Evolutionary conservation across 2,329 filamentous ascomycete genomes (phyloP).

Genomic region (Amylocarpus encephaloides): DNA sequence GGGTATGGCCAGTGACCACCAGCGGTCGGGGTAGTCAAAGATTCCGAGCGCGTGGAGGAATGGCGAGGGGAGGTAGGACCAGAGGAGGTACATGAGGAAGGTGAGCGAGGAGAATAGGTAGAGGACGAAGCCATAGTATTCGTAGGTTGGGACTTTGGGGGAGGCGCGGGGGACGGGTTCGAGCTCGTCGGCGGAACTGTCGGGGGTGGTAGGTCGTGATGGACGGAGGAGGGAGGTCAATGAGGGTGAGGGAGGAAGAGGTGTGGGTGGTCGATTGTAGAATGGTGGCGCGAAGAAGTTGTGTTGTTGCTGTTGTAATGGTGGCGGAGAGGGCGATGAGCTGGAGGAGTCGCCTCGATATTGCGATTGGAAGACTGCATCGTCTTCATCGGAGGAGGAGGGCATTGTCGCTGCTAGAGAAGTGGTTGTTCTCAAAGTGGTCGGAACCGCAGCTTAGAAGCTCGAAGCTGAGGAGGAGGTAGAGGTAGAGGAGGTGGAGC

Average conservation of each 20-base stretch:
- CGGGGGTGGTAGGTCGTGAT: conserved; percentile 87
- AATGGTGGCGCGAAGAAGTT: conserved; percentile 72
- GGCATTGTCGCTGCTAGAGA: not conserved
- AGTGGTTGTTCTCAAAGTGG: no score
- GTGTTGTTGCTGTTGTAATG: conserved; percentile 23
- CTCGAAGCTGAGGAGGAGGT: no score
- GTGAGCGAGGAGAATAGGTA: conserved; percentile 82
- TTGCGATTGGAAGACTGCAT: conserved; percentile 25
- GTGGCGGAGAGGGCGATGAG: conserved; percentile 27
- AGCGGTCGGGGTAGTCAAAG: conserved; percentile 93
- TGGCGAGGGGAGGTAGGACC: conserved; percentile 83
- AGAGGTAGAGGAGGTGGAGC: no score
- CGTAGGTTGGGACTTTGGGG: conserved; percentile 96
- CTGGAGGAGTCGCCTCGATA: conserved; percentile 23
- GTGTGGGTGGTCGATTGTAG: conserved; percentile 94
- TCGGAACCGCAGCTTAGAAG: no score
- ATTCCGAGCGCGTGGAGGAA: conserved; percentile 91
- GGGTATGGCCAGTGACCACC: conserved; percentile 93
- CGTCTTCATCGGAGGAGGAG: conserved; percentile 23
- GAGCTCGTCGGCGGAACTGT: conserved; percentile 82
- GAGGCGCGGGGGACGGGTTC: conserved; percentile 73
- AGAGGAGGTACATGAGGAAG: conserved; percentile 65
- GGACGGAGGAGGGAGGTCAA: conserved; percentile 86
- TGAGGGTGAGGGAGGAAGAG: conserved; percentile 85
- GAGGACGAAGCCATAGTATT: conserved; percentile 97